Base-by-base conservation (phyloP, 441 rosid genomes). In the Corymbia citriodora region DNA sequence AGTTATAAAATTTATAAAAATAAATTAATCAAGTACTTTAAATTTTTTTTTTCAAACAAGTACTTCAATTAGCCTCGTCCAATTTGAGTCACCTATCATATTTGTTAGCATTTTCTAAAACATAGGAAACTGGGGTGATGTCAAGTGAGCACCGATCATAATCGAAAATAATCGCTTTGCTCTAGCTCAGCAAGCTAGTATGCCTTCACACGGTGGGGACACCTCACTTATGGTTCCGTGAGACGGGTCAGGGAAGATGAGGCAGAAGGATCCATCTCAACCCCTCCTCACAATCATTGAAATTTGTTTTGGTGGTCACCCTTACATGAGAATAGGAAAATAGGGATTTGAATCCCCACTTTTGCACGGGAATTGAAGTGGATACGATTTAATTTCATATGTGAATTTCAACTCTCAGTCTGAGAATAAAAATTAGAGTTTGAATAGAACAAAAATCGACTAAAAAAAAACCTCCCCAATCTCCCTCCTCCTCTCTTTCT, bases 1-100 rank as follows among this genome's bases (percentile, higher is more conserved):
- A 36, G 0, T 72, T 36, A 1, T 5, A 70, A 18, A 57, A 57
- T 5, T 8, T 55, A 1, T 55, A 1, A 5, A 19, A 23, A 21
- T 57, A 10, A 23, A 9, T 2, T 57, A 57, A 57, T 10, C 63
- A 29, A 57, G 11, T 57, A 25, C 29, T 57, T 21, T 57, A 23
- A 13, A 36, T 36, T 36, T 40, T 40, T 40, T 40, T 40, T 40
- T 4, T 40, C 45, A 40, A 40, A 40, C 45, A 40, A 40, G 45
- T 40, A 40, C 45, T 40, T 40, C 45, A 40, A 40, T 40, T 40
- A 57, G 63, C 29, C 23, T 12, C 63, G 19, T 3, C 0, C 45
- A 70, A 70, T 70, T 70, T 70, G 79, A 70, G 2, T 33, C 3
- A 4, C 31, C 1, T 17, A 4, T 33, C 3, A 1, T 23, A 9